Base-by-base conservation (phyloP, 1,284 basidiomycete species). In the Ganoderma lucidum region DNA sequence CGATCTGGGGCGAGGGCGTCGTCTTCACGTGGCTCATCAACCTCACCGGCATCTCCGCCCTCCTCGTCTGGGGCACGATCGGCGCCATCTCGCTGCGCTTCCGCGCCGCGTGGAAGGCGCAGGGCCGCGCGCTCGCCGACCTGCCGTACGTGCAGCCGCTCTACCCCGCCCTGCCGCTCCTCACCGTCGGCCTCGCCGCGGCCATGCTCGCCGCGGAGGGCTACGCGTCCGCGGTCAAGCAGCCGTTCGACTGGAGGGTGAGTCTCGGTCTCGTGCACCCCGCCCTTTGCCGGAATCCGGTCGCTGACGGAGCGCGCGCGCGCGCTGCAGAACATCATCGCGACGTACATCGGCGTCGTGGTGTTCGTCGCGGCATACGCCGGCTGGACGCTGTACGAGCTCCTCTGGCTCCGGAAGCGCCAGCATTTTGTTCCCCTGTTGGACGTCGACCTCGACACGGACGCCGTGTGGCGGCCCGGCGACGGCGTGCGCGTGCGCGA, bases 1-100 rank as follows among this genome's bases (percentile, higher is more conserved):
- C 84, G 1, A 85, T 88, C 64, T 88, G 87, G 86, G 85, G 87
- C 30, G 80, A 84, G 63, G 85, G 86, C 17, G 74, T 87, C 68
- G 85, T 86, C 56, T 88, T 88, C 72, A 84, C 83, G 2, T 87
- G 87, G 90, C 81, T 91, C 44, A 85, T 91, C 74, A 90, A 91
- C 76, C 81, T 93, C 63, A 90, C 88, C 6, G 88, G 91, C 10
- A 88, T 93, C 67, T 90, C 90, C 1, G 90, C 90, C 28, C 81
- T 94, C 65, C 83, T 93, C 62, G 88, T 87, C 30, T 93, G 90
- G 89, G 85, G 82, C 39, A 84, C 84, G 35, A 84, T 93, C 72
- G 86, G 89, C 8, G 23, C 81, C 28, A 86, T 88, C 44, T 87
- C 86, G 0, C 66, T 87, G 44, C 84, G 86, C 19, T 88, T 88